These are phyloP conservation scores for Trichoderma harzianum DNA, from an alignment of 2,329 filamentous ascomycete species.

Conservation along the genomic window DNA sequence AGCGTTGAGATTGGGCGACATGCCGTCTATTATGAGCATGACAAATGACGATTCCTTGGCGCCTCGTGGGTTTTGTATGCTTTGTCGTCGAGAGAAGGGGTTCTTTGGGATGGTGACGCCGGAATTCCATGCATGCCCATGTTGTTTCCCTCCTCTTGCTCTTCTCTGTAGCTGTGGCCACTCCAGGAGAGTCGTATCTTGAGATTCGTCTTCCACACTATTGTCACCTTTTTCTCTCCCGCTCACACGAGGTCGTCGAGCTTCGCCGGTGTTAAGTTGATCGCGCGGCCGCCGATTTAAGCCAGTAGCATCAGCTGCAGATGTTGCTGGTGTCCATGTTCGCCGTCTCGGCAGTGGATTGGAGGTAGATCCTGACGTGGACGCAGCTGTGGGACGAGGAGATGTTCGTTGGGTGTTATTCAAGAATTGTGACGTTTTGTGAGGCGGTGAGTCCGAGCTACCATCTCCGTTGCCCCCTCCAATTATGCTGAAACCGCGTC, in stretches of 20 bases:
- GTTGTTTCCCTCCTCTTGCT: not conserved
- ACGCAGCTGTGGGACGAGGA: not conserved
- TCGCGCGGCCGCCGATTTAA: not conserved
- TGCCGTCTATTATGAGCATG: slow-evolving; percentile 56
- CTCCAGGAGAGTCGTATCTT: not conserved
- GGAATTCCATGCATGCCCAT: not conserved
- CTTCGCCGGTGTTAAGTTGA: not conserved
- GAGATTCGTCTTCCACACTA: not conserved
- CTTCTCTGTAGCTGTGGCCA: slow-evolving; percentile 16
- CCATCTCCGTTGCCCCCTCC: not conserved
- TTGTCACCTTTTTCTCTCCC: not conserved
- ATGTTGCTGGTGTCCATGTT: not conserved
- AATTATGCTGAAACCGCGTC: not conserved
- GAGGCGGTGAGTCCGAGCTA: not conserved
- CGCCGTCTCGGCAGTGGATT: not conserved
- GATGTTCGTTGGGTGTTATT: not conserved
- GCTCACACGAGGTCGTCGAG: not conserved
- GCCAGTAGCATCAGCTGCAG: not conserved
- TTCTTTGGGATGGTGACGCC: not conserved
- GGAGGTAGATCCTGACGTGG: not conserved
- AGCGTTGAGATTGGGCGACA: slow-evolving; percentile 57
- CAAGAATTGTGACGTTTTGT: not conserved
- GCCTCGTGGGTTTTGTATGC: not conserved
- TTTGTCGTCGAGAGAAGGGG: not conserved
- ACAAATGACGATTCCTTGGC: slow-evolving; percentile 12